Percentiles rank a stretch among this genome's conserved stretches.
These are phyloP conservation scores for Erodium trifolium DNA, from an alignment of 441 rosid genomes.

Conservation along the genomic window DNA sequence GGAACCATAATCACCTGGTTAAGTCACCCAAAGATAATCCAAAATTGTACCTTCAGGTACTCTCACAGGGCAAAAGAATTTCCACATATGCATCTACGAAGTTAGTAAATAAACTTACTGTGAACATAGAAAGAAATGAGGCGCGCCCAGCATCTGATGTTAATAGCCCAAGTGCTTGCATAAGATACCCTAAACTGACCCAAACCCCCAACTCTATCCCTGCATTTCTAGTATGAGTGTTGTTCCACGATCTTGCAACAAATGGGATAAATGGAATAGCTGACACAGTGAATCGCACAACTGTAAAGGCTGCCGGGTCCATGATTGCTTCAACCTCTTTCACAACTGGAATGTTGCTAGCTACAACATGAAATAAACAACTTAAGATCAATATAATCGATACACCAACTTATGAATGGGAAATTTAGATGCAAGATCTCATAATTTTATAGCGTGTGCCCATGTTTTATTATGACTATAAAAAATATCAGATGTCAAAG, in stretches of 20 bases:
- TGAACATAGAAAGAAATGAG: conserved; percentile 47
- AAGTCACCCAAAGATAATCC: conserved; percentile 18
- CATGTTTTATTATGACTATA: too few relatives aligned
- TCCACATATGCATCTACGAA: neutral
- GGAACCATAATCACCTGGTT: conserved; percentile 61
- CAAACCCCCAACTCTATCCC: conserved; percentile 63
- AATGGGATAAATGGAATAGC: conserved; percentile 49
- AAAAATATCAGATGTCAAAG: neutral
- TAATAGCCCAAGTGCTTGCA: conserved; percentile 48
- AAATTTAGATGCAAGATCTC: conserved; percentile 4
- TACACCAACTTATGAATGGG: neutral
- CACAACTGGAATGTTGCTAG: conserved; percentile 45
- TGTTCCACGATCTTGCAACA: conserved; percentile 30
- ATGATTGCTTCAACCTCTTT: conserved; percentile 43
- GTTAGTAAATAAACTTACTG: conserved; percentile 32
- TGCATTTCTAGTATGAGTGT: conserved; percentile 39
- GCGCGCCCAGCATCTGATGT: conserved; percentile 68
- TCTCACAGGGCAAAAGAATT: conserved; percentile 9
- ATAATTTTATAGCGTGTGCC: too few relatives aligned
- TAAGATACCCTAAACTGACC: conserved; percentile 52
- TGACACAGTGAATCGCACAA: conserved; percentile 40
- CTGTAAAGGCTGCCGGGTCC: conserved; percentile 45
- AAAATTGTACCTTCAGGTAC: conserved; percentile 19
- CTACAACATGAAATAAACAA: conserved; percentile 25
- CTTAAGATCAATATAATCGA: neutral